phyloP scores from a whole-genome alignment of 306 rosid genomes.

The Amphicarpaea edgeworthii region DNA sequence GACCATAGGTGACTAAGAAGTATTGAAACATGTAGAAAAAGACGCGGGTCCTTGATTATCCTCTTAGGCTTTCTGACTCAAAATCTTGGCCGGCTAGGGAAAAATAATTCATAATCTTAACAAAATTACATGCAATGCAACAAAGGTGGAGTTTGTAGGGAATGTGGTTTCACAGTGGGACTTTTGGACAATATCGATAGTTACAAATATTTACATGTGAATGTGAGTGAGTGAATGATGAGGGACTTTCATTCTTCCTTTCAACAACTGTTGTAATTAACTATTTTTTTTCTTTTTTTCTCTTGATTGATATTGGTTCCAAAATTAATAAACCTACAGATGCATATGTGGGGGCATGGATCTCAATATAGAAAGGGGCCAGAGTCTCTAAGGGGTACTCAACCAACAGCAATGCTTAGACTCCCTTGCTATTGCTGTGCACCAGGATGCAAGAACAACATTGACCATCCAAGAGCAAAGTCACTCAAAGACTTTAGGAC shows the following conservation, averaged over 20 bases:
- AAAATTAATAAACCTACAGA: conserved; percentile 46
- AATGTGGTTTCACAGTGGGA: conserved; percentile 26
- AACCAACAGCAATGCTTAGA: conserved; percentile 96
- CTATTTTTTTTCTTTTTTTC: background rate
- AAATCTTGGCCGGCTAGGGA: conserved; percentile 21
- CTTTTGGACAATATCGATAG: conserved; percentile 28
- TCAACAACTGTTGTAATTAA: background rate
- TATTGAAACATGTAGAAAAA: conserved; percentile 47
- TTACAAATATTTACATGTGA: conserved; percentile 10
- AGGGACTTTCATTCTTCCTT: conserved; percentile 31
- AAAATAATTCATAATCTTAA: conserved; percentile 28
- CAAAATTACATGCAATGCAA: conserved; percentile 43
- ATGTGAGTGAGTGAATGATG: background rate
- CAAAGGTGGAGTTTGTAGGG: conserved; percentile 18
- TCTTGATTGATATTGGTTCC: background rate
- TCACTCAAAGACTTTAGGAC: conserved; percentile 92
- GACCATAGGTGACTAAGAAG: conserved; percentile 37
- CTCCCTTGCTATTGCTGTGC: conserved; percentile 94
- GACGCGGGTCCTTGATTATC: conserved; percentile 30
- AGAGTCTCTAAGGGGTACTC: conserved; percentile 88
- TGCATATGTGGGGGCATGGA: conserved; percentile 99
- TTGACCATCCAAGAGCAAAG: conserved; percentile 88
- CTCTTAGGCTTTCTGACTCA: conserved; percentile 28
- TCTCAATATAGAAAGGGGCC: conserved; percentile 93
- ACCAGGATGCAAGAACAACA: conserved; percentile 88